phyloP scores from a whole-genome alignment of 1,284 basidiomycete species.

The Rhizoctonia solani region DNA sequence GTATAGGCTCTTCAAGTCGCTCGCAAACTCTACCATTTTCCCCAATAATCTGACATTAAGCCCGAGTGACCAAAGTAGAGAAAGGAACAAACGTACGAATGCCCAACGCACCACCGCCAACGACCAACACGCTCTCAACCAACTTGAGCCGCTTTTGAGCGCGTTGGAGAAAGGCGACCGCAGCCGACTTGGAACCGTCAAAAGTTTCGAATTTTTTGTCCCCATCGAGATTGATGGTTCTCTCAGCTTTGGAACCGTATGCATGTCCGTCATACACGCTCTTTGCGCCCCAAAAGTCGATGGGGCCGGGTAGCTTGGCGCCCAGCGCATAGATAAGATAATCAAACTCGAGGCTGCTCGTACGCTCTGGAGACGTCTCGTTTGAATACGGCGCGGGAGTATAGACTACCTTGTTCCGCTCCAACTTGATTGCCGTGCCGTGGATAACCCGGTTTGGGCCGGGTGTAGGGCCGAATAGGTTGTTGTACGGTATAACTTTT shows the following conservation, averaged over 20 bases:
- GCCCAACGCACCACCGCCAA: conserved; percentile 54
- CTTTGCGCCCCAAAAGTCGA: conserved; percentile 45
- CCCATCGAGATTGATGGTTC: background rate
- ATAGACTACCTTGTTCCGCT: background rate
- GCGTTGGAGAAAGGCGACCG: conserved; percentile 40
- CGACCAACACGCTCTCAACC: conserved; percentile 48
- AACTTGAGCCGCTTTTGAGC: conserved; percentile 43
- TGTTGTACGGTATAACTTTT: conserved; percentile 43
- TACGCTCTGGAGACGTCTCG: background rate
- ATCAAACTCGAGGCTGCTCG: conserved; percentile 45
- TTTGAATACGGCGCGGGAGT: conserved; percentile 3
- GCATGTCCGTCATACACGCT: background rate
- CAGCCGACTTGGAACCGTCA: conserved; percentile 41
- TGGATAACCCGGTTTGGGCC: conserved; percentile 3
- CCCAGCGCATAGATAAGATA: conserved; percentile 51
- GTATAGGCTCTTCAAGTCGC: conserved; percentile 51
- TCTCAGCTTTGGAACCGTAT: too few relatives aligned
- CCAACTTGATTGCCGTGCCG: conserved; percentile 35
- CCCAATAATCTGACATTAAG: background rate
- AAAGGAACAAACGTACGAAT: conserved; percentile 45
- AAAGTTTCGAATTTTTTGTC: background rate
- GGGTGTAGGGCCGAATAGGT: conserved; percentile 50
- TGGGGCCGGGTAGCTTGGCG: conserved; percentile 45
- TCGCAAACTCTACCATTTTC: conserved; percentile 47
- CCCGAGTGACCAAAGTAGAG: background rate